Evolutionary conservation across 2,329 filamentous ascomycete genomes (phyloP).

Genomic region (Diaporthe ampelina): DNA sequence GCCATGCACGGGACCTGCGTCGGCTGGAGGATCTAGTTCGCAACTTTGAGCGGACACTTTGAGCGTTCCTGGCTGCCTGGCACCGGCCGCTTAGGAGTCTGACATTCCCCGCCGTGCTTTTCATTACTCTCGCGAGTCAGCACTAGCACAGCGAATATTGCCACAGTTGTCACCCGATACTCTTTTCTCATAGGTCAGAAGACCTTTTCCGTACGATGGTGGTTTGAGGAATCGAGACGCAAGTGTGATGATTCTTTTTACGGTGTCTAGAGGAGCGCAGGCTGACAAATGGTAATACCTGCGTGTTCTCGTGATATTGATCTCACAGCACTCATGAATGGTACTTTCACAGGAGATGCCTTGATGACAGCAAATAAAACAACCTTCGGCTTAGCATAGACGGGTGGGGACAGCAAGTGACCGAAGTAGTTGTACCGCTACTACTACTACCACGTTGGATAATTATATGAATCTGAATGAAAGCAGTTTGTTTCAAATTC

Average conservation of each 20-base stretch:
- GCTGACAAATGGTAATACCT: background rate
- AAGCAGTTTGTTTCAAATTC: too few relatives aligned
- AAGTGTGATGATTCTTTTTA: background rate
- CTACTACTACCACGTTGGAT: too few relatives aligned
- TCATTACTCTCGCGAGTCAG: background rate
- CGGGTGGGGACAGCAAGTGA: too few relatives aligned
- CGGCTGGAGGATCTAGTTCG: background rate
- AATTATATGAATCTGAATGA: too few relatives aligned
- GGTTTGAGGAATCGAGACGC: background rate
- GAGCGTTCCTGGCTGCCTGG: constrained; percentile 4
- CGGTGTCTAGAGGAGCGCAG: too few relatives aligned
- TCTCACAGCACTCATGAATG: too few relatives aligned
- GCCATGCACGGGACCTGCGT: background rate
- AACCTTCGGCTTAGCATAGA: too few relatives aligned
- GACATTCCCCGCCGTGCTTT: background rate
- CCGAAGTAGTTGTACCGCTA: too few relatives aligned
- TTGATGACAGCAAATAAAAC: too few relatives aligned
- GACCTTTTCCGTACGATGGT: background rate
- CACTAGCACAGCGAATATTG: background rate
- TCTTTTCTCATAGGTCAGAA: background rate
- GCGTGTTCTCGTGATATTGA: background rate
- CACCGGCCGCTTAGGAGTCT: constrained; percentile 4
- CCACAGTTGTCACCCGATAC: background rate
- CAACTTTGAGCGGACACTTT: background rate
- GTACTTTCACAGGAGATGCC: too few relatives aligned